A percentile compares a stretch with the other conserved stretches of the same genome.
Conservation (phyloP, 305 asterid genomes). For the Fraxinus baroniana region DNA sequence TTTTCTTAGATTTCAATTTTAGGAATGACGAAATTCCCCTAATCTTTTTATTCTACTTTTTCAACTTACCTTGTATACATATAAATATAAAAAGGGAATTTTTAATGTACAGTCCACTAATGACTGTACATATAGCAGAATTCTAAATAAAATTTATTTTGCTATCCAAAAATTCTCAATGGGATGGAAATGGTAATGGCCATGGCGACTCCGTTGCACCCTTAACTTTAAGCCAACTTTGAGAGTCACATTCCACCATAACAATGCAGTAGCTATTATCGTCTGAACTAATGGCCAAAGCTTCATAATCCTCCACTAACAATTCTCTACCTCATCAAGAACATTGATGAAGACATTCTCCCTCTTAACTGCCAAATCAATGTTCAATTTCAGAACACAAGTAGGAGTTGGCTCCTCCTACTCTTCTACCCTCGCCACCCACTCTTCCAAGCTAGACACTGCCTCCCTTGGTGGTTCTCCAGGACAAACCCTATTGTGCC, state of each 20-base stretch:
- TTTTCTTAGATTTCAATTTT: background rate
- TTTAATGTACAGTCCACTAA: too few relatives aligned
- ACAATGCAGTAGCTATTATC: background rate
- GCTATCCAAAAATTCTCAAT: background rate
- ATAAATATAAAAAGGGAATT: too few relatives aligned
- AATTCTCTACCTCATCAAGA: background rate
- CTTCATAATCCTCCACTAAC: background rate
- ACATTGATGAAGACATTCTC: background rate
- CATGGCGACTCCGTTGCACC: background rate
- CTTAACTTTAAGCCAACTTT: background rate
- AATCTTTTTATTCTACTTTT: background rate
- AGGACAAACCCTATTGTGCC: background rate
- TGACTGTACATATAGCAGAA: too few relatives aligned
- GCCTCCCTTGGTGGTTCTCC: background rate
- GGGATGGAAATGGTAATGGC: background rate
- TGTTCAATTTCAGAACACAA: background rate
- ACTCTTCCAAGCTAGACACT: background rate
- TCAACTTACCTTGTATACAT: background rate
- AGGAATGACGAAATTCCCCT: background rate
- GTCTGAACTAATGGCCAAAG: background rate
- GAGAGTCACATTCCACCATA: background rate
- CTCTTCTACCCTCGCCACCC: background rate
- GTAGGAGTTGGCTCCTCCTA: background rate
- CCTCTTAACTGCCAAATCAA: background rate
- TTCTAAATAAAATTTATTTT: background rate